phyloP scores from a whole-genome alignment of 331 rosid genomes.

The Malus hybrid region DNA sequence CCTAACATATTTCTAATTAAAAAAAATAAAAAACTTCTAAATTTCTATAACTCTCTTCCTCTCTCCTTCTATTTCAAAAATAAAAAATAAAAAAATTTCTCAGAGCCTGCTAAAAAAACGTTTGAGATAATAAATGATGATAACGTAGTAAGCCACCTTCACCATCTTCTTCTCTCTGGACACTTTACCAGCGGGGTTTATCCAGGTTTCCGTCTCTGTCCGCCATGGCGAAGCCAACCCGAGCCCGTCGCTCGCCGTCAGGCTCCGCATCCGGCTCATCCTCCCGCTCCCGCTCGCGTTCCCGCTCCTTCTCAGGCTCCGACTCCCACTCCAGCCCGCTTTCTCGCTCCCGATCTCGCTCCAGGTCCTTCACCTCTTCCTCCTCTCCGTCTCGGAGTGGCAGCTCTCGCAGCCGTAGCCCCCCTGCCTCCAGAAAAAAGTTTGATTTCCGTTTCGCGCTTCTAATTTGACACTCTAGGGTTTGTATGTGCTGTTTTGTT shows the following conservation, averaged over 20 bases:
- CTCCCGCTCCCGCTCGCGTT: conserved; percentile 29
- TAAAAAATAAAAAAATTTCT: no score
- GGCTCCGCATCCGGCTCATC: conserved; percentile 69
- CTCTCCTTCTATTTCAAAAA: no score
- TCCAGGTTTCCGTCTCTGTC: conserved; percentile 37
- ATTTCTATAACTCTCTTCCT: no score
- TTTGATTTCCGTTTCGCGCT: background rate
- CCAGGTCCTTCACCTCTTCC: conserved; percentile 42
- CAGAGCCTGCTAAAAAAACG: no score
- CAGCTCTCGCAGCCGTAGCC: conserved; percentile 67
- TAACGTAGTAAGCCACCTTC: background rate
- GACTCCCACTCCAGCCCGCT: conserved; percentile 43
- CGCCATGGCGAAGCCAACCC: conserved; percentile 87
- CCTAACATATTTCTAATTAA: no score
- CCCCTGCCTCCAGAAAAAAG: conserved; percentile 61
- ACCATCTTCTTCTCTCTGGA: background rate
- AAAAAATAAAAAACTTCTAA: no score
- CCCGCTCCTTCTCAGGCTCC: conserved; percentile 53
- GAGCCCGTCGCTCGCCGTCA: conserved; percentile 81
- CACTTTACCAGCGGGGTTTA: conserved; percentile 43
- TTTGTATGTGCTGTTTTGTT: background rate
- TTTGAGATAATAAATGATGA: no score
- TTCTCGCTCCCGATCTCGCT: conserved; percentile 37
- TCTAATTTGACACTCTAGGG: background rate
- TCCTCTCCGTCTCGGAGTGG: conserved; percentile 68